Evolutionary conservation across 176 grass and related monocot genomes (phyloP), one percentile per base, ranked within the genome.

Genomic region (Oryza rufipogon): DNA sequence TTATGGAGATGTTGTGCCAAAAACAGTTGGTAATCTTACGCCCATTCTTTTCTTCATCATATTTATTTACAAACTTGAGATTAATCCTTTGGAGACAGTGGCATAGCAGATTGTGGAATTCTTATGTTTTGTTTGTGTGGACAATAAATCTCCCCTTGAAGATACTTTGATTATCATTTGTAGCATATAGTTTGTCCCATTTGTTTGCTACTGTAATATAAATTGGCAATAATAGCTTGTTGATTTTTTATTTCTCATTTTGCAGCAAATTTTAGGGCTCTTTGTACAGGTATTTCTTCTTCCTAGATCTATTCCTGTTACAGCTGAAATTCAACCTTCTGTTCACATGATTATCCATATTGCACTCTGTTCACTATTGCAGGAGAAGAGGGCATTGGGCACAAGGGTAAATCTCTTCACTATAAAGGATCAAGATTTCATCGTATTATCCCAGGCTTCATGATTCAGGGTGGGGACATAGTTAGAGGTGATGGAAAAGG

Each of bases 401-500:
- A 86, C 73, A 87, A n/a, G 44, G 96, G 91, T 75, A 94, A 88
- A 83, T 68, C 88, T 89, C 91, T 95, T 93, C 91, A 95, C 44
- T 95, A 94, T 45, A 98, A 95, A 86, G 93, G 93, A 88, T 92
- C 93, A 46, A 90, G 77, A 68, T 95, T 98, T 87, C 96, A 98
- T 74, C 91, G 96, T 69, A 92, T 95, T 72, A 90, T 98, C 79
- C 87, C 96, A 64, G 91, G 96, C 72, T 98, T 98, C 83, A 87
- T 98, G 91, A 94, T 98, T 89, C 93, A 98, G 86, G 96, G 96
- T 64, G 93, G 96, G 70, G 96, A 98, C 81, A 89, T 98, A 84
- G 80, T 86, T 79, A 85, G 71, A 72, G 87, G 83, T 51, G 91
- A 95, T 71, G 87, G 96, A 52, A 98, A 90, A 87, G 91, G 91